A percentile compares a stretch with the other conserved stretches of the same genome.
Conservation (phyloP, 495 filamentous ascomycete species). For the Collariella sp. region DNA sequence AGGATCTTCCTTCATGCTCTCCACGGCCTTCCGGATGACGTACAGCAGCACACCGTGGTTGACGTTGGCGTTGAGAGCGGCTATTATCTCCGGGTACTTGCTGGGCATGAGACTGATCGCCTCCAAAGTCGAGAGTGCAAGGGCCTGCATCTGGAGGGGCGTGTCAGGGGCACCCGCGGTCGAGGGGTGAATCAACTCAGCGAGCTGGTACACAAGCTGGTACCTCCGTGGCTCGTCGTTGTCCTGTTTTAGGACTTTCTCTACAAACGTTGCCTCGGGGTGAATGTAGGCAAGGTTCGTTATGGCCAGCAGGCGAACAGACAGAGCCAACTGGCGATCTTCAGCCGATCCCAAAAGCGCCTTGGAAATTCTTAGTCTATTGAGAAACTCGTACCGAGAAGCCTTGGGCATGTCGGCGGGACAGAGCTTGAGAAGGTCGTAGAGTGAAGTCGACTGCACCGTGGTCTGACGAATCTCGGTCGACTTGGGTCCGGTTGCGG, state of each 20-base stretch:
- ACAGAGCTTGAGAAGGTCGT: conserved; percentile 57
- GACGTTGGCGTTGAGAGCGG: conserved; percentile 83
- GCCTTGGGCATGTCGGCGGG: conserved; percentile 60
- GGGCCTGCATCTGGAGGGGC: conserved; percentile 69
- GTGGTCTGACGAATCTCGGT: conserved; percentile 62
- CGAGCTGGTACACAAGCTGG: conserved; percentile 85
- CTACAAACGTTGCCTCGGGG: conserved; percentile 65
- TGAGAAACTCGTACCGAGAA: conserved; percentile 76
- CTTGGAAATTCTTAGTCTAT: conserved; percentile 70
- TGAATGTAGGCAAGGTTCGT: conserved; percentile 89
- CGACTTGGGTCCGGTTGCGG: conserved; percentile 43
- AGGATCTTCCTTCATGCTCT: conserved; percentile 60
- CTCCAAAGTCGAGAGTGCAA: conserved; percentile 72
- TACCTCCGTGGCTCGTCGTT: conserved; percentile 82
- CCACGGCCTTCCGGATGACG: conserved; percentile 79
- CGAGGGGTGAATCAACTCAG: conserved; percentile 73
- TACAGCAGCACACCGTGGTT: conserved; percentile 97
- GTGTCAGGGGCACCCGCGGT: conserved; percentile 56
- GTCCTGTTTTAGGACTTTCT: conserved; percentile 80
- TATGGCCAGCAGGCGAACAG: conserved; percentile 75
- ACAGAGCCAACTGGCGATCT: conserved; percentile 65
- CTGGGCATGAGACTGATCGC: conserved; percentile 68
- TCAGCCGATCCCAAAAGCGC: conserved; percentile 57
- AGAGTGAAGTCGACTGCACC: conserved; percentile 51
- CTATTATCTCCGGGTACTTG: conserved; percentile 70